phyloP scores from a whole-genome alignment of 306 rosid genomes.

The Arachis hypogaea region DNA sequence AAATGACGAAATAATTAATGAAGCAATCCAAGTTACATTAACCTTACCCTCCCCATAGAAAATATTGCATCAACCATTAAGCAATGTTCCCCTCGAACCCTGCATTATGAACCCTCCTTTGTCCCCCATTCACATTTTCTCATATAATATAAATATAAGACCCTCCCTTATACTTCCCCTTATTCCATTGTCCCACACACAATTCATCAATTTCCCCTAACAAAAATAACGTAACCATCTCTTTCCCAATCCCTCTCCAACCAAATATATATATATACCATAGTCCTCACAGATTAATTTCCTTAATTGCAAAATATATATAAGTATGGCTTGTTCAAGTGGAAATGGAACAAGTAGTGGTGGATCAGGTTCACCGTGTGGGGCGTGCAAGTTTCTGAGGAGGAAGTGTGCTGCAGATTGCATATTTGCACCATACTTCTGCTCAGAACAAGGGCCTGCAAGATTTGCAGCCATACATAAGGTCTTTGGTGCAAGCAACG shows the following conservation, averaged over 20 bases:
- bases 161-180: constrained; percentile 38
- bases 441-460: constrained; percentile 87
- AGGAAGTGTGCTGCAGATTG: constrained; percentile 88
- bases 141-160: constrained; percentile 37
- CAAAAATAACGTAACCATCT: background rate
- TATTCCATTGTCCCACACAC: constrained; percentile 54
- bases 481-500: constrained; percentile 96
- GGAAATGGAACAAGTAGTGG: constrained; percentile 22
- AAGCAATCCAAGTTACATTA: constrained; percentile 35
- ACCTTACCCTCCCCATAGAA: constrained; percentile 30
- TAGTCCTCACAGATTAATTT: constrained; percentile 19
- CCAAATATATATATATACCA: background rate
- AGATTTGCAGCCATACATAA: constrained; percentile 96
- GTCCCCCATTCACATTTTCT: constrained; percentile 60
- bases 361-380: constrained; percentile 81
- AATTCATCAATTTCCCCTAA: constrained; percentile 27
- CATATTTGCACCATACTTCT: constrained; percentile 90
- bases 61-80: constrained; percentile 54
- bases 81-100: constrained; percentile 72
- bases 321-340: constrained; percentile 47
- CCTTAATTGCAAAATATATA: too few species aligned
- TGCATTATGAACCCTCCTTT: constrained; percentile 57
- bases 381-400: constrained; percentile 96
- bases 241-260: background rate
- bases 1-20: background rate